A percentile compares a stretch with the other conserved stretches of the same genome.
phyloP scores from a whole-genome alignment of 257 asterid species.

The Ligustrum vulgare region DNA sequence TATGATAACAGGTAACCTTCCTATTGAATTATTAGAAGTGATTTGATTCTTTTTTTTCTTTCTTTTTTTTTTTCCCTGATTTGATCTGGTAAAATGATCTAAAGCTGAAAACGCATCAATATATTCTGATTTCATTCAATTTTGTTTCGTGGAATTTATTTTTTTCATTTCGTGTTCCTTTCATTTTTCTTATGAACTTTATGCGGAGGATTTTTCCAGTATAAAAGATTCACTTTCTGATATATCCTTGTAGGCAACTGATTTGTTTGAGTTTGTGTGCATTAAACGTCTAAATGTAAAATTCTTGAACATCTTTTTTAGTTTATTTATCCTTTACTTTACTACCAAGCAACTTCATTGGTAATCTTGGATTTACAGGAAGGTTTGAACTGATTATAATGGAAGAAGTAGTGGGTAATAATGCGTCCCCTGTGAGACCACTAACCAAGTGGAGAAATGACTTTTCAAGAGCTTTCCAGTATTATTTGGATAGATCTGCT shows the following conservation, averaged over 20 bases:
- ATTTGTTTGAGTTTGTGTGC: neutral
- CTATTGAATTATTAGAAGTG: neutral
- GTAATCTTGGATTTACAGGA: constrained; percentile 15
- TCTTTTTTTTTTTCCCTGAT: neutral
- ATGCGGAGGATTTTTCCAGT: neutral
- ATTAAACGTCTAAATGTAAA: neutral
- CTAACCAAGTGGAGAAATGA: constrained; percentile 55
- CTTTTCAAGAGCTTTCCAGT: constrained; percentile 43
- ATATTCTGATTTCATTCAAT: neutral
- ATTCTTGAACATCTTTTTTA: neutral
- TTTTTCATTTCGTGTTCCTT: neutral
- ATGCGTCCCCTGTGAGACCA: constrained; percentile 31
- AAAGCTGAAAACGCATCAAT: neutral
- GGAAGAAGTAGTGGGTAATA: constrained; percentile 45
- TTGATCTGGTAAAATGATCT: neutral
- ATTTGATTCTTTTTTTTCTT: neutral
- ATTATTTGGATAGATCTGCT: constrained; percentile 54
- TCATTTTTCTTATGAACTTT: neutral
- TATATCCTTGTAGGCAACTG: neutral
- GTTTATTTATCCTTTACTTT: neutral
- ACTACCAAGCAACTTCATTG: neutral
- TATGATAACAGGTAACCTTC: neutral
- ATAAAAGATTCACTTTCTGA: neutral
- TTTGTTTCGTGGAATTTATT: neutral
- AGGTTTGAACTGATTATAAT: constrained; percentile 21